Percentiles rank a stretch among this genome's conserved stretches.
Evolutionary conservation across 2,329 filamentous ascomycete genomes (phyloP).

Genomic region (Cercospora zeae-maydis): DNA sequence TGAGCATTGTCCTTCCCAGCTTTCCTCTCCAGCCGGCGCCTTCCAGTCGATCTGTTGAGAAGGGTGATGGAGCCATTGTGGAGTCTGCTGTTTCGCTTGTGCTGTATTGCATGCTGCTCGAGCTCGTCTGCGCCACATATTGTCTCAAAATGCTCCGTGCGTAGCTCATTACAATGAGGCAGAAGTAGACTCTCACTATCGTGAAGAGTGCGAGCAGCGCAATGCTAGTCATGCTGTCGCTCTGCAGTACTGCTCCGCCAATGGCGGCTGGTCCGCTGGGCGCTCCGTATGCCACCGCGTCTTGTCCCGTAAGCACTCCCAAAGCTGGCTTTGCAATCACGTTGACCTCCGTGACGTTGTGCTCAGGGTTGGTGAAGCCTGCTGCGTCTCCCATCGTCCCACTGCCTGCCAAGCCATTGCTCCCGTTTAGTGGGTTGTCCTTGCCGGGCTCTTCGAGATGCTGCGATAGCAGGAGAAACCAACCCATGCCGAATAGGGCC

Average conservation of each 20-base stretch:
- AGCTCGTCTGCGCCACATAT: slow-evolving; percentile 49
- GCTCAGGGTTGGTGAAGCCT: slow-evolving; percentile 61
- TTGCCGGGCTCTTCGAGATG: slow-evolving; percentile 45
- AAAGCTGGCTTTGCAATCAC: slow-evolving; percentile 49
- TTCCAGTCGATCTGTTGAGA: slow-evolving; percentile 65
- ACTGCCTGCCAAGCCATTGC: slow-evolving; percentile 48
- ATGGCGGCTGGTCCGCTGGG: slow-evolving; percentile 43
- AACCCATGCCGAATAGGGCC: slow-evolving; percentile 72
- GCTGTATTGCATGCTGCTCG: slow-evolving; percentile 20
- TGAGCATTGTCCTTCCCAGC: slow-evolving; percentile 74
- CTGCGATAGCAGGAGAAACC: slow-evolving; percentile 73
- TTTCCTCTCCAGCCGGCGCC: slow-evolving; percentile 76
- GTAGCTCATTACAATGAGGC: slow-evolving; percentile 77
- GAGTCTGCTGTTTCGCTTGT: slow-evolving; percentile 45
- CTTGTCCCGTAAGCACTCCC: slow-evolving; percentile 49
- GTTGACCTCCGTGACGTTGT: slow-evolving; percentile 56
- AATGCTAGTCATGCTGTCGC: slow-evolving; percentile 71
- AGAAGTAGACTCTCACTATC: slow-evolving; percentile 75
- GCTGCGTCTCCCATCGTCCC: slow-evolving; percentile 59
- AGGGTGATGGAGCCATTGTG: slow-evolving; percentile 61
- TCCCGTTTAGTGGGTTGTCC: slow-evolving; percentile 33
- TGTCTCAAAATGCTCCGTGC: slow-evolving; percentile 72
- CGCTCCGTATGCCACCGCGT: slow-evolving; percentile 48
- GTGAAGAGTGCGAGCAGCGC: slow-evolving; percentile 70
- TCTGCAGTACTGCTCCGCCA: slow-evolving; percentile 62